Percentiles rank a stretch among this genome's conserved stretches.
These are phyloP conservation scores for Dipteronia sinensis DNA, from an alignment of 345 rosid species.

Conservation along the genomic window DNA sequence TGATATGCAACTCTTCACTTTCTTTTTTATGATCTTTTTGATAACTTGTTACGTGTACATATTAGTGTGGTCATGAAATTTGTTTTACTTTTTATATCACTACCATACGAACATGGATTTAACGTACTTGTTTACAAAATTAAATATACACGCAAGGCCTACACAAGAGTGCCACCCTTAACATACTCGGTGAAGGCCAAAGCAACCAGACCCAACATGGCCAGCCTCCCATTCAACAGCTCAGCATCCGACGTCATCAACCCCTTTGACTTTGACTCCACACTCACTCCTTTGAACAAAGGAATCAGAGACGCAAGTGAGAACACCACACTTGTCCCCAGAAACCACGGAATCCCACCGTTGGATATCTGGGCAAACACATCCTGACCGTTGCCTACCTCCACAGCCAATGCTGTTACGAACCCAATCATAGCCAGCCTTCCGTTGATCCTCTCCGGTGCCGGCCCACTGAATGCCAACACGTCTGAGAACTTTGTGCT, in stretches of 20 bases:
- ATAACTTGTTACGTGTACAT: no score
- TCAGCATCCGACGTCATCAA: conserved; percentile 85
- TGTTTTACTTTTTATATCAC: no score
- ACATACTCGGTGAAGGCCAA: conserved; percentile 75
- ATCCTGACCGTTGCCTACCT: conserved; percentile 66
- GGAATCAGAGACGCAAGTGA: conserved; percentile 73
- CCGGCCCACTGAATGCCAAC: conserved; percentile 81
- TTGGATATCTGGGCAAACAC: conserved; percentile 58
- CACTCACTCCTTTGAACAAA: conserved; percentile 56
- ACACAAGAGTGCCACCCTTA: conserved; percentile 62
- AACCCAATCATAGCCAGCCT: conserved; percentile 89
- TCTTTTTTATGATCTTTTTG: no score
- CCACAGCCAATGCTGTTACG: conserved; percentile 68
- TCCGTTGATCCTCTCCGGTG: conserved; percentile 90
- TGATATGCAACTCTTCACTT: no score
- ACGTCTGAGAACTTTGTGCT: conserved; percentile 62
- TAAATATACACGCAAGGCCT: not conserved
- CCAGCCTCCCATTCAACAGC: conserved; percentile 82
- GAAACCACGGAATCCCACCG: conserved; percentile 69
- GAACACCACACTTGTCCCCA: conserved; percentile 53
- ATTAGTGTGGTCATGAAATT: no score
- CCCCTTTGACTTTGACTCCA: conserved; percentile 50
- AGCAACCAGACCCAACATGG: conserved; percentile 84
- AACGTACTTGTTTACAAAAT: not conserved
- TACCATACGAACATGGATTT: no score